Percentiles rank a stretch among this genome's conserved stretches.
Conservation (phyloP, 192 early-diverging fungal species). For the Umbelopsis sp. region DNA sequence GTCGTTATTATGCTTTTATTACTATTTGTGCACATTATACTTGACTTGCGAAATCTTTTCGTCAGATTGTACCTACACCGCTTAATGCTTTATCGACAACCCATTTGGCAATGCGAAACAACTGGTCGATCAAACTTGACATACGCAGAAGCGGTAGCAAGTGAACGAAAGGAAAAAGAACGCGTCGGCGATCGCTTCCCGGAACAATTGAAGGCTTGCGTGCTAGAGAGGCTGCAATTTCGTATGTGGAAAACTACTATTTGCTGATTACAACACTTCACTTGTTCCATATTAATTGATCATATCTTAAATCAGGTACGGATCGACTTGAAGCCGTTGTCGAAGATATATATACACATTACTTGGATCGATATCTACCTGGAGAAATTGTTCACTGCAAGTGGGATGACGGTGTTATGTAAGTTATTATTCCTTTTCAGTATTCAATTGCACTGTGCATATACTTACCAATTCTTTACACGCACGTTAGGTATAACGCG, state of each 20-base stretch:
- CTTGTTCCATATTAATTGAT: neutral
- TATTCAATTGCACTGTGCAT: neutral
- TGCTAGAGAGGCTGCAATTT: slow-evolving; percentile 72
- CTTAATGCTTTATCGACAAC: slow-evolving; percentile 61
- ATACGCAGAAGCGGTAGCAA: slow-evolving; percentile 78
- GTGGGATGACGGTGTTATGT: slow-evolving; percentile 45
- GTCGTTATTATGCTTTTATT: neutral
- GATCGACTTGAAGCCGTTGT: slow-evolving; percentile 59
- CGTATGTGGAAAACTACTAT: slow-evolving; percentile 48
- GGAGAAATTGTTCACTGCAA: slow-evolving; percentile 57
- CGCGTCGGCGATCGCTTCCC: slow-evolving; percentile 68
- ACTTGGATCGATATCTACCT: slow-evolving; percentile 53
- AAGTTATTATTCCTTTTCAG: neutral
- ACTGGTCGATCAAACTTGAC: slow-evolving; percentile 77
- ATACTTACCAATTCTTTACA: neutral
- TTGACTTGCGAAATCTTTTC: slow-evolving; percentile 9
- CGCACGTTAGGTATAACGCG: slow-evolving; percentile 41
- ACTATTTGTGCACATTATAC: slow-evolving; percentile 14
- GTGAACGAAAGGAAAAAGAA: slow-evolving; percentile 68
- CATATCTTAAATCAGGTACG: slow-evolving; percentile 41
- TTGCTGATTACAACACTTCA: neutral
- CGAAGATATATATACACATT: slow-evolving; percentile 61
- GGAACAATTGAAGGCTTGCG: slow-evolving; percentile 58
- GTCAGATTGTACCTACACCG: slow-evolving; percentile 33
- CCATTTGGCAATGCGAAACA: slow-evolving; percentile 76